phyloP scores from a whole-genome alignment of 805 yeast species.

The Kazachstania viticola region DNA sequence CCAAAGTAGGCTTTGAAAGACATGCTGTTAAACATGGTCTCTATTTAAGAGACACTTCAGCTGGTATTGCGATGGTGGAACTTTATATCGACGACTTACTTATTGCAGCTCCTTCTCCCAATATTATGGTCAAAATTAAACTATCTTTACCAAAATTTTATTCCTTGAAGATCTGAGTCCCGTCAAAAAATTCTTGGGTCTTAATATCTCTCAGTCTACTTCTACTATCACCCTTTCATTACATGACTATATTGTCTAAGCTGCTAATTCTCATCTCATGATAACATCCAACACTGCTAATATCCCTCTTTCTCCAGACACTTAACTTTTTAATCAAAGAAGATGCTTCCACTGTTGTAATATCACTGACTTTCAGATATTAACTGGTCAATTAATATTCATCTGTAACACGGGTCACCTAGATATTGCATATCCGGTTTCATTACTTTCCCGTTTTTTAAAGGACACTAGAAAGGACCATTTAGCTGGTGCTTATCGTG shows the following conservation, averaged over 20 bases:
- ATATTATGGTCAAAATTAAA: neutral
- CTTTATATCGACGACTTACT: constrained; percentile 4
- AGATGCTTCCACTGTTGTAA: no score
- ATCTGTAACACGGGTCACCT: constrained; percentile 3
- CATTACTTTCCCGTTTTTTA: constrained; percentile 2
- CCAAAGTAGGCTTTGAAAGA: constrained; percentile 13
- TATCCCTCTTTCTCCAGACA: neutral
- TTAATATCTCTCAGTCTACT: constrained; percentile 1
- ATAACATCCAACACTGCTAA: neutral
- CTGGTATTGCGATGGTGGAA: constrained; percentile 1
- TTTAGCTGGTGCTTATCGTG: constrained; percentile 1
- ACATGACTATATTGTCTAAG: constrained; percentile 1
- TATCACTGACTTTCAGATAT: constrained; percentile 3
- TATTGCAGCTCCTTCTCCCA: constrained; percentile 1
- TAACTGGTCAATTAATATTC: constrained; percentile 3
- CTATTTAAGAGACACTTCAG: neutral
- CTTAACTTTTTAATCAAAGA: no score
- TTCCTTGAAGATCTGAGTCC: constrained; percentile 4
- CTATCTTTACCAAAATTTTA: neutral
- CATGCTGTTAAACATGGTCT: constrained; percentile 2
- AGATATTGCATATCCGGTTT: constrained; percentile 2
- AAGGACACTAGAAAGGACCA: constrained; percentile 4
- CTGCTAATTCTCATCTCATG: neutral
- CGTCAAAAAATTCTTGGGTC: constrained; percentile 4
- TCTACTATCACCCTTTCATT: constrained; percentile 1